Evolutionary conservation across 805 yeast genomes (phyloP).

Genomic region (Zygoascus flipseniorum): DNA sequence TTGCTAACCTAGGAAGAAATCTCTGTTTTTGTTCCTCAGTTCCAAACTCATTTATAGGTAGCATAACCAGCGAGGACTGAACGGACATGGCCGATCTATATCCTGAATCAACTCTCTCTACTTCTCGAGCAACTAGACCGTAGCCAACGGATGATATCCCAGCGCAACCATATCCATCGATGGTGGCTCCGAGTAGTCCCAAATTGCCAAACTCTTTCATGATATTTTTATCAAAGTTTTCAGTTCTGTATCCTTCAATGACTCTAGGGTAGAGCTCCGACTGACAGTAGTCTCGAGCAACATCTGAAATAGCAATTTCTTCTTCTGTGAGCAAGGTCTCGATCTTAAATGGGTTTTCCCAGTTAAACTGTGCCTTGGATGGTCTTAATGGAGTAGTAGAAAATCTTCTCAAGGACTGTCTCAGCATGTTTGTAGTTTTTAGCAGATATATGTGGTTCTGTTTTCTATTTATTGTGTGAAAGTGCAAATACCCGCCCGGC

Average conservation of each 20-base stretch:
- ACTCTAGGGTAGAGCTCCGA: constrained; percentile 31
- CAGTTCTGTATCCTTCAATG: constrained; percentile 34
- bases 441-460: not conserved
- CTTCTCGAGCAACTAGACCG: constrained; percentile 37
- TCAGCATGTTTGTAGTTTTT: not conserved
- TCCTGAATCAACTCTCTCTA: constrained; percentile 38
- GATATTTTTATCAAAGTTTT: constrained; percentile 27
- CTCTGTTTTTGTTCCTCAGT: constrained; percentile 34
- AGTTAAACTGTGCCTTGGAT: constrained; percentile 23
- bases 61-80: constrained; percentile 39
- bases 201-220: constrained; percentile 35
- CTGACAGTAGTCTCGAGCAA: constrained; percentile 33
- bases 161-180: constrained; percentile 37
- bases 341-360: constrained; percentile 32
- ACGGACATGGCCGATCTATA: constrained; percentile 37
- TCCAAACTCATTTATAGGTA: constrained; percentile 34
- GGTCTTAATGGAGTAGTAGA: constrained; percentile 2
- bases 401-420: not conserved
- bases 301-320: constrained; percentile 30
- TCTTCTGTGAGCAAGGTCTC: constrained; percentile 31
- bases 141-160: constrained; percentile 37
- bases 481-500: not conserved
- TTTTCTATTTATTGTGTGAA: not conserved
- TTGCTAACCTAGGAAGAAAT: constrained; percentile 32
- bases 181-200: constrained; percentile 34